phyloP scores from a whole-genome alignment of 345 rosid genomes.

The Noccaea bulbosa region DNA sequence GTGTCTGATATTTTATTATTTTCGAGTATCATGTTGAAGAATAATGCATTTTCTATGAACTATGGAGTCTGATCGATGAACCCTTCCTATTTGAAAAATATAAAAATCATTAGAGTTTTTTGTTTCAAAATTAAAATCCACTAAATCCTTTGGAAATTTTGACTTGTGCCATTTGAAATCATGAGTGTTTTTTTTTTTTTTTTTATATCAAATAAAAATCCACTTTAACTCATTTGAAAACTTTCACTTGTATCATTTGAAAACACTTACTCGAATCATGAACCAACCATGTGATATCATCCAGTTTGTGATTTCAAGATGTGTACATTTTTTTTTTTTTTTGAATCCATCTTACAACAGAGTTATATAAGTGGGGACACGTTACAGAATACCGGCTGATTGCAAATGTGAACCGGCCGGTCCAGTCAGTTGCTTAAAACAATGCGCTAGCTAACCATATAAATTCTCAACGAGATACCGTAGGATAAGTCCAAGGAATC shows the following conservation, averaged over 20 bases:
- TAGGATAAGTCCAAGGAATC: conserved; percentile 5
- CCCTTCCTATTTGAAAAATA: neutral
- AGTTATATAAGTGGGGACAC: neutral
- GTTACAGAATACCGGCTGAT: conserved; percentile 4
- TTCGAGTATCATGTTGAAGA: neutral
- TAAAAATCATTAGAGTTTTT: too few relatives aligned
- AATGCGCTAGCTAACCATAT: neutral
- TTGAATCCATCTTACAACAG: neutral
- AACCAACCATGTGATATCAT: neutral
- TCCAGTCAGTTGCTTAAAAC: neutral
- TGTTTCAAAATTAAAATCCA: too few relatives aligned
- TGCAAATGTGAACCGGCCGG: neutral
- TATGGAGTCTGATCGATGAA: too few relatives aligned
- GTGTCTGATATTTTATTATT: too few relatives aligned
- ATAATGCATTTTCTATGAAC: neutral
- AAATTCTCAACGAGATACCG: too few relatives aligned
- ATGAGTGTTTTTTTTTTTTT: too few relatives aligned
- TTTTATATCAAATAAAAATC: too few relatives aligned
- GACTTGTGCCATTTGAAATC: too few relatives aligned
- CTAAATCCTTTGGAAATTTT: too few relatives aligned
- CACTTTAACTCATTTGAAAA: too few relatives aligned
- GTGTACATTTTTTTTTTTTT: neutral
- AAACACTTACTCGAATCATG: too few relatives aligned
- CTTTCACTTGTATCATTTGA: too few relatives aligned
- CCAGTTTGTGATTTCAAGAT: neutral